Evolutionary conservation across 129 eudicot species (phyloP).

Genomic region (Helichrysum umbraculigerum): DNA sequence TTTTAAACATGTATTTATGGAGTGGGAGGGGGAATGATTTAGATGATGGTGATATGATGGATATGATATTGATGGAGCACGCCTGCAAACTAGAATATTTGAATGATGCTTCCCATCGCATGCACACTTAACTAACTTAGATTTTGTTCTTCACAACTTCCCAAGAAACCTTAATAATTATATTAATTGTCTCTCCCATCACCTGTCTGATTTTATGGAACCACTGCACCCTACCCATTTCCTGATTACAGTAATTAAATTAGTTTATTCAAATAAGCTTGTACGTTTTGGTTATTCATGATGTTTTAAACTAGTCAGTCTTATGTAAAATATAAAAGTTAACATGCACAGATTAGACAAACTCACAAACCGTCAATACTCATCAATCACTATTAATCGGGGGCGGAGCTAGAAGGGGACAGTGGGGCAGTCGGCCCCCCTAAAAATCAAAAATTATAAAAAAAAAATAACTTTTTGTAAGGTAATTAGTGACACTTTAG

Average conservation of each 20-base stretch:
- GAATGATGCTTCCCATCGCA: slow-evolving; percentile 45
- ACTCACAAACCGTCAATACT: too few species aligned
- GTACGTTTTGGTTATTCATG: neutral
- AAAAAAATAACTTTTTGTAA: too few species aligned
- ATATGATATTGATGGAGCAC: slow-evolving; percentile 39
- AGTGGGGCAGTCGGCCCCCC: too few species aligned
- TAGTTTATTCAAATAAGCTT: neutral
- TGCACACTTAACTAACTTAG: neutral
- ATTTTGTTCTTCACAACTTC: slow-evolving; percentile 36
- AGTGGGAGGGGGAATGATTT: slow-evolving; percentile 35
- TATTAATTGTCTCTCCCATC: neutral
- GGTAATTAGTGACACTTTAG: too few species aligned
- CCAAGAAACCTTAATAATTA: neutral
- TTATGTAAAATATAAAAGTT: too few species aligned
- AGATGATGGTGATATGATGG: slow-evolving; percentile 44
- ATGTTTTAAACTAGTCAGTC: too few species aligned
- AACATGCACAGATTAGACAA: too few species aligned
- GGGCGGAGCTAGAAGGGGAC: too few species aligned
- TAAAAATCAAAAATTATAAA: too few species aligned
- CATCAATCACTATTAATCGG: too few species aligned
- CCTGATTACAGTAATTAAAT: neutral
- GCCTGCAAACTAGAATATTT: slow-evolving; percentile 35
- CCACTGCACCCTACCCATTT: neutral
- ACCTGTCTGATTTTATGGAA: slow-evolving; percentile 12
- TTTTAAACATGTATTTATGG: too few species aligned